These are phyloP conservation scores for Kodamaea restingae DNA, from an alignment of 805 yeast species.

Conservation along the genomic window DNA sequence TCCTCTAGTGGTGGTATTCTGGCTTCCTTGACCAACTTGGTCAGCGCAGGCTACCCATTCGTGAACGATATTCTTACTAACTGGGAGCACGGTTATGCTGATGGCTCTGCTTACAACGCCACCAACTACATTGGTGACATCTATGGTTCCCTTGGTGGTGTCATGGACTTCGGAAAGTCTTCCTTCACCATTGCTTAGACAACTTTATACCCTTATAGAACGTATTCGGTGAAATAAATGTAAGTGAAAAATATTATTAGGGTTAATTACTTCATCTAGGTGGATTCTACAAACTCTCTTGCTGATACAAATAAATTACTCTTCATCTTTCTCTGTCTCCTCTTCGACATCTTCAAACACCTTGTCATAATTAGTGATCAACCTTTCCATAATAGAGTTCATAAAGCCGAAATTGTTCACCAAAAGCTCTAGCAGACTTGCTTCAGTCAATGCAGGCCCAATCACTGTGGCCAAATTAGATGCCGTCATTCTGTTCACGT, in stretches of 20 bases:
- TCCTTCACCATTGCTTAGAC: conserved; percentile 21
- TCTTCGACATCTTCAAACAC: conserved; percentile 22
- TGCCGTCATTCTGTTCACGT: conserved; percentile 79
- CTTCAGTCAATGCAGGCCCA: conserved; percentile 58
- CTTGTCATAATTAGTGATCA: conserved; percentile 41
- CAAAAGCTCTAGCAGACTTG: conserved; percentile 45
- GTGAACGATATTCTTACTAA: conserved; percentile 48
- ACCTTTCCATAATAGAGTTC: conserved; percentile 49
- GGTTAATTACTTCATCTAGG: no score
- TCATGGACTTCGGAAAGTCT: conserved; percentile 35
- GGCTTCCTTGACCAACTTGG: conserved; percentile 49
- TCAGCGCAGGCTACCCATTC: conserved; percentile 51
- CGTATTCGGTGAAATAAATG: not conserved
- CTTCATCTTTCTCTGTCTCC: not conserved
- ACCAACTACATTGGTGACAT: conserved; percentile 60
- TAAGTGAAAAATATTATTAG: no score
- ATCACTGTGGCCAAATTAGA: conserved; percentile 89
- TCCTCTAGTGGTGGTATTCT: conserved; percentile 49
- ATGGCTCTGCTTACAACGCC: conserved; percentile 35
- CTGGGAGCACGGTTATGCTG: conserved; percentile 40
- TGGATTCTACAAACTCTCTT: no score
- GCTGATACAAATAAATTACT: not conserved
- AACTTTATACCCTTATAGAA: not conserved
- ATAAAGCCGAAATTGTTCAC: conserved; percentile 51
- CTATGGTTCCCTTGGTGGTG: conserved; percentile 50